Base-by-base conservation (phyloP, 2,329 filamentous ascomycete species). In the Ascocoryne sarcoides region DNA sequence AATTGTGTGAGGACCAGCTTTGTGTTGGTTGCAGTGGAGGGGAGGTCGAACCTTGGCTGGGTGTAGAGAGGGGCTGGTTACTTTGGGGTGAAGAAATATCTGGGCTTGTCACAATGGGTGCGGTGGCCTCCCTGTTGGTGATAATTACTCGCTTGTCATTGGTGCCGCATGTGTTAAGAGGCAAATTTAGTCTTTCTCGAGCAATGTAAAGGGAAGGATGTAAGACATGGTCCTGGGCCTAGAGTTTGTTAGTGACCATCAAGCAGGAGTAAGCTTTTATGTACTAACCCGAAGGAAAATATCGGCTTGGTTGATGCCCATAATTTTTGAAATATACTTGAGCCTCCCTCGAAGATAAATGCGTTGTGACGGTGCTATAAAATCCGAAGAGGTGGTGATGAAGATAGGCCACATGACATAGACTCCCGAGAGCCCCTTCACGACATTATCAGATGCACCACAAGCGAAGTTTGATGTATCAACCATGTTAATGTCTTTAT, bases 401-500 rank as follows among this genome's bases (percentile, higher is more conserved):
- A 51, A 55, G 2, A 55, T 19, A 10, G 51, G 49, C 49, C 48
- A 55, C 43, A 53, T 52, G 9, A 45, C 45, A 20, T 48, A 52
- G 5, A 52, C 40, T 10, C 50, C 51, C 10, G 47, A 43, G 8
- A 53, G 36, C 3, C 44, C 42, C 21, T 48, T 53, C 10, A 49
- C 45, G 3, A 20, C 32, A 4, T 36, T 35, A n/a, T 46, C 46
- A 10, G 60, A 59, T 29, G 67, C 61, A 20, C 75, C 71, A 20
- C 73, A 64, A 12, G 71, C 73, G 48, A 70, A 75, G 2, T 62
- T 67, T 48, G 73, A 76, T 2, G 32, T 36, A 26, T 49, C 50
- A 4, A 38, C 39, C 36, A 51, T 49, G 12, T 69, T 51, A n/a
- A 36, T 32, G 30, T 44, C 32, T 33, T 56, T 63, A 40, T 64